Evolutionary conservation across 2,329 filamentous ascomycete species (phyloP), one percentile per base, ranked within the genome.

Genomic region (Colletotrichum orchidophilum): DNA sequence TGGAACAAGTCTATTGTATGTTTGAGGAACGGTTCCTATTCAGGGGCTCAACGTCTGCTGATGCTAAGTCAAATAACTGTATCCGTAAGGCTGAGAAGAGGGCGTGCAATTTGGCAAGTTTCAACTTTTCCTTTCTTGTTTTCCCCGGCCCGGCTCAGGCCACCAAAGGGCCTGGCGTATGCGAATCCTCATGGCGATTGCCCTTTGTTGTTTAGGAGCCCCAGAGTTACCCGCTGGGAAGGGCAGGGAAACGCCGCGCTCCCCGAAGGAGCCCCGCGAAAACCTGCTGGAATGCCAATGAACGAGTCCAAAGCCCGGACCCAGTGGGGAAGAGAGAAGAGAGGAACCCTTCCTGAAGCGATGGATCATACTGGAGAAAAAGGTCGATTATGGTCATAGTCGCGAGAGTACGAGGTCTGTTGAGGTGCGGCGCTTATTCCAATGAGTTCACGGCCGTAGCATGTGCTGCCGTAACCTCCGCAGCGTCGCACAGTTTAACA

Each of bases 391-490:
- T 50, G 63, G 68, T 63, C 50, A 62, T 67, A 52, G 63, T 58
- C 57, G 63, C 50, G 63, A 70, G 67, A 70, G 67, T 70, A 70
- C 67, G 67, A 70, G 55, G 54, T 57, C n/a, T 18, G 15, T 61
- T 24, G 42, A 13, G 26, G 42, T 66, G 27, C 12, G 50, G 31
- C 39, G 55, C 39, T 21, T 55, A 31, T 18, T 39, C 21, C 60
- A 18, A 26, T 11, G 39, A 65, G 15, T 52, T 46, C 64, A 53
- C 66, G 61, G 29, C 39, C 66, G 66, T 69, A 65, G 53, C 29
- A 26, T 52, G 15, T 39, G 46, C 24, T 18, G 13, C n/a, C 15
- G 59, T 27, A 62, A 26, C 33, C 29, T 33, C 12, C 18, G 49
- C 24, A 42, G 12, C 24, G 1, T 66, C 13, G 21, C 39, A 31